Conservation (phyloP, 176 grass and related monocot genomes). For the Aegilops longissima region DNA sequence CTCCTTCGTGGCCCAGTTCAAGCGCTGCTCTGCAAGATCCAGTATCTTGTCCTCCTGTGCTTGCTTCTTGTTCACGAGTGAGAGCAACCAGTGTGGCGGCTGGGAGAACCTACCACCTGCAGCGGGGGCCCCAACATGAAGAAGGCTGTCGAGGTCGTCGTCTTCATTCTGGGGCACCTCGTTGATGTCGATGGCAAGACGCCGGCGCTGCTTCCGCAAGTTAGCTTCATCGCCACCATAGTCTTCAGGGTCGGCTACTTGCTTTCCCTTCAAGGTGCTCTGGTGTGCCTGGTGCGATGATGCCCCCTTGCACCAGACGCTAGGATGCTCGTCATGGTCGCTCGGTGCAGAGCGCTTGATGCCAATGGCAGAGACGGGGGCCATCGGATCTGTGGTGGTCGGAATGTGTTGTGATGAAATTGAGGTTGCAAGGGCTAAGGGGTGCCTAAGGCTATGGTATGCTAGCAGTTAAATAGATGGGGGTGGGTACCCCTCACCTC, state of each 20-base stretch:
- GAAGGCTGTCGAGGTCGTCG: not conserved
- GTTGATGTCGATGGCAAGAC: conserved; percentile 1
- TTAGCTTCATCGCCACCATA: not conserved
- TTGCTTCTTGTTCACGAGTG: no score
- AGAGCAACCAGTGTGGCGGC: rapidly evolving
- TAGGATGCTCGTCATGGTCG: not conserved
- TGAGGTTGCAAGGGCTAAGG: no score
- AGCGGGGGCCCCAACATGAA: no score
- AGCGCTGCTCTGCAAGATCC: not conserved
- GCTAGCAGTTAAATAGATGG: not conserved
- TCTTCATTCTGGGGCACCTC: not conserved
- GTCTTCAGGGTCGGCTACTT: not conserved
- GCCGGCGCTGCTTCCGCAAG: not conserved
- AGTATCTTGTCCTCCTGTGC: not conserved
- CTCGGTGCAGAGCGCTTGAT: not conserved
- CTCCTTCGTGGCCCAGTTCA: not conserved
- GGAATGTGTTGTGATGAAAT: not conserved
- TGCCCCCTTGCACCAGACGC: not conserved
- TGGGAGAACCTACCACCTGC: not conserved
- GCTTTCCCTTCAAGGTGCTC: not conserved
- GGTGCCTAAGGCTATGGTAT: not conserved
- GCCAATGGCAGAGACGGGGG: not conserved
- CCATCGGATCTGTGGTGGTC: not conserved
- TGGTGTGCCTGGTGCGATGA: no score
- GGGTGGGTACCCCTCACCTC: not conserved